A percentile compares a stretch with the other conserved stretches of the same genome.
Evolutionary conservation across 371 early-diverging fungal species (phyloP).

Genomic region (Mucor piriformis): DNA sequence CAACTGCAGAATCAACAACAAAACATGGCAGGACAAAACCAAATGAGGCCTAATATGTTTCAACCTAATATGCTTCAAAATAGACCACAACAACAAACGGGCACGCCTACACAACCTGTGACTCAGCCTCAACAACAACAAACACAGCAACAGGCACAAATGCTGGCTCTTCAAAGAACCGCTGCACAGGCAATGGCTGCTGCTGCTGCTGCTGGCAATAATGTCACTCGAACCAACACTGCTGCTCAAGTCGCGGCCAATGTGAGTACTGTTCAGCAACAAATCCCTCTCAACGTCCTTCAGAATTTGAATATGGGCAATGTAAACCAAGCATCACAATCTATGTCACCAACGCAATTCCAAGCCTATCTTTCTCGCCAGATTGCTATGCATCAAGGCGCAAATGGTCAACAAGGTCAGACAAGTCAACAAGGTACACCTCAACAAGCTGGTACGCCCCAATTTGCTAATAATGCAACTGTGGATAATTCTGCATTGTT

Average conservation of each 20-base stretch:
- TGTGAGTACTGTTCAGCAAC: constrained; percentile 14
- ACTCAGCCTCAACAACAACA: constrained; percentile 24
- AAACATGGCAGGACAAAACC: constrained; percentile 23
- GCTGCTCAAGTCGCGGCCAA: background rate
- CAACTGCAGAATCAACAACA: constrained; percentile 25
- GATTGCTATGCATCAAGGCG: constrained; percentile 28
- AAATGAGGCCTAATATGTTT: constrained; percentile 36
- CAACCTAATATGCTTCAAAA: constrained; percentile 35
- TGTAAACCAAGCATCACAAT: constrained; percentile 18
- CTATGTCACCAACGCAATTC: constrained; percentile 37
- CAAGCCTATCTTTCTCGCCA: constrained; percentile 38
- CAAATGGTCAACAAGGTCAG: constrained; percentile 2
- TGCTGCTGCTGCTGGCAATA: constrained; percentile 26
- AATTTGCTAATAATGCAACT: background rate
- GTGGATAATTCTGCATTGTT: constrained; percentile 4
- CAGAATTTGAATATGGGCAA: constrained; percentile 30
- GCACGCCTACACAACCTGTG: constrained; percentile 13
- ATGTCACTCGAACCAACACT: background rate
- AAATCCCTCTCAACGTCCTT: constrained; percentile 30
- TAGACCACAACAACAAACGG: constrained; percentile 23
- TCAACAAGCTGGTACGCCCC: background rate
- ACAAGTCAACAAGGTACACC: constrained; percentile 6
- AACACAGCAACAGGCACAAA: constrained; percentile 24
- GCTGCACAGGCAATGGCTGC: constrained; percentile 33
- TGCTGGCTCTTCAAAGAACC: constrained; percentile 34